Conservation (phyloP, 805 yeast genomes). For the Yarrowia sp. region DNA sequence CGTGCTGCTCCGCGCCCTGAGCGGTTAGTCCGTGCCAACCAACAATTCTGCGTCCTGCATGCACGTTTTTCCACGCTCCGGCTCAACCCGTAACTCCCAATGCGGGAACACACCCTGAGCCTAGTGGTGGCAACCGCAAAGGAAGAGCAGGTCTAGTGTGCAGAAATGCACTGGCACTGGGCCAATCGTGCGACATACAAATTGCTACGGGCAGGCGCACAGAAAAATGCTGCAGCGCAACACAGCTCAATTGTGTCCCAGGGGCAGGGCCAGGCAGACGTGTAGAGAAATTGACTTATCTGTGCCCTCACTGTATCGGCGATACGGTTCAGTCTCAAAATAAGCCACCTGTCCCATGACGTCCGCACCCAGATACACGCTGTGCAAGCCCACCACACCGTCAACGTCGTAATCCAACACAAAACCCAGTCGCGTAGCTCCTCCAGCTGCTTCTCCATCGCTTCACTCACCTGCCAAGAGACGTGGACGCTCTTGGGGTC, state of each 20-base stretch:
- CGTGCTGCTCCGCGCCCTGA: too few species aligned
- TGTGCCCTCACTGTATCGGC: background rate
- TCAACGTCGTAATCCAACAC: background rate
- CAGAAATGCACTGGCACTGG: background rate
- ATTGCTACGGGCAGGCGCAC: background rate
- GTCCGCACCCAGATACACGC: too few species aligned
- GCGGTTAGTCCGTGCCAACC: constrained; percentile 9
- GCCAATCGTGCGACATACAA: constrained; percentile 14
- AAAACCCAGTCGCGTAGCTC: background rate
- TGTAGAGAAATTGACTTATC: background rate
- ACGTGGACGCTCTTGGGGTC: constrained; percentile 91
- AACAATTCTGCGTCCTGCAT: constrained; percentile 23
- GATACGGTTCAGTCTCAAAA: background rate
- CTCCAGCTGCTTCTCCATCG: background rate
- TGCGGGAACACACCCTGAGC: constrained; percentile 23
- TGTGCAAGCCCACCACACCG: background rate
- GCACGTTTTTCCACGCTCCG: constrained; percentile 25
- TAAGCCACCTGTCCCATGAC: constrained; percentile 4
- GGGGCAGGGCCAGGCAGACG: too few species aligned
- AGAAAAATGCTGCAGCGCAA: background rate
- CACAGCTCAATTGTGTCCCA: background rate
- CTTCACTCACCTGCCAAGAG: constrained; percentile 66
- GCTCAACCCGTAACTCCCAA: constrained; percentile 26
- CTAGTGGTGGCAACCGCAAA: constrained; percentile 18
- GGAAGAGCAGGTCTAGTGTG: constrained; percentile 3